Evolutionary conservation across 1,284 basidiomycete species (phyloP).

Genomic region (Austroboletus novae-zelandiae): DNA sequence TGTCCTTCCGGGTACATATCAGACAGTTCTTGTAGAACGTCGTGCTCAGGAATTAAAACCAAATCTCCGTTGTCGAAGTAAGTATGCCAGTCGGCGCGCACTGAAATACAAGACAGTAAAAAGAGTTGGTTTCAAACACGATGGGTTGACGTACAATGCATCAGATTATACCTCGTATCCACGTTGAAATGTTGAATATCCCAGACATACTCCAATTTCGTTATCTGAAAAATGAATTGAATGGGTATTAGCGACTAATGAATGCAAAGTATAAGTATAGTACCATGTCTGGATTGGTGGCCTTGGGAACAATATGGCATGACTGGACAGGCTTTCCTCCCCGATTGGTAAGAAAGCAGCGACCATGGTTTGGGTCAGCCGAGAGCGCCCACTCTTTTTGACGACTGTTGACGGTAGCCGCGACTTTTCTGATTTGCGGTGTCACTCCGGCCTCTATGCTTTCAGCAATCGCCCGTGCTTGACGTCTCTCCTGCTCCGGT

Average conservation of each 20-base stretch:
- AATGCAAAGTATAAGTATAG: neutral
- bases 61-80: neutral
- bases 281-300: neutral
- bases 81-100: neutral
- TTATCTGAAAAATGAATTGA: neutral
- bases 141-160: neutral
- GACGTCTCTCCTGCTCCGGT: neutral
- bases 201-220: constrained; percentile 69
- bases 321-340: neutral
- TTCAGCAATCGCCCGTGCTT: neutral
- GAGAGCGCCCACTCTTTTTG: too few relatives aligned
- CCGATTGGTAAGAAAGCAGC: neutral
- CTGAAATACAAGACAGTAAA: neutral
- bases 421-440: neutral
- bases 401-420: neutral
- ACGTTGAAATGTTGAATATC: neutral
- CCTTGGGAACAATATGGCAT: neutral
- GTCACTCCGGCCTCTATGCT: neutral
- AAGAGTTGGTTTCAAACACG: neutral
- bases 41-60: neutral
- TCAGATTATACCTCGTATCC: neutral
- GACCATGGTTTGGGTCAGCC: too few relatives aligned
- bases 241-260: neutral
- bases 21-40: neutral
- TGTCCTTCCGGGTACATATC: neutral